Base-by-base conservation (phyloP, 2,329 filamentous ascomycete species). In the Aureobasidium zeae region DNA sequence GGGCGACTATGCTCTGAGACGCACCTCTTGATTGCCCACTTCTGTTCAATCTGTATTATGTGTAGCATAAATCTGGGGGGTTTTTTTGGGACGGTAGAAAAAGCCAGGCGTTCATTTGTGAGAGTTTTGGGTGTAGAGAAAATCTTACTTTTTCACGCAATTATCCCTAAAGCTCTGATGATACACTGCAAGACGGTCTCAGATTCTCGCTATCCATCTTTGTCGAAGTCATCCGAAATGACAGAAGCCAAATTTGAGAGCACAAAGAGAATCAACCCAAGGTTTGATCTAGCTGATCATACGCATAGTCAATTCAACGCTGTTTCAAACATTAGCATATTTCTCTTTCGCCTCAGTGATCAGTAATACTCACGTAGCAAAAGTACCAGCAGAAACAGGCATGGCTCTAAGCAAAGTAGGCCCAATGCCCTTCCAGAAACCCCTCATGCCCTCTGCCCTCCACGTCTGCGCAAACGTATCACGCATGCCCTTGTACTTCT, bases 311-410 rank as follows among this genome's bases (percentile, higher is more conserved):
- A 45, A 38, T 8, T 45, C 44, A 15, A 45, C 44, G 16, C 33
- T 45, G 10, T 10, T 5, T 11, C 2, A 7, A n/a, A 12, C n/a
- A 30, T 43, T 25, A 43, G 39, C 16, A 33, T 34, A 15, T 5
- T 2, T 25, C 12, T 8, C 12, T 8, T 11, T 13, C 22, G 2
- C 25, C 22, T 15, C 31, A 29, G 9, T 39, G 7, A 29, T 4
- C 5, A 28, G 20, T 11, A 26, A 34, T 3, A 63, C 62, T 61
- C 48, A 74, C 53, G 91, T 87, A 21, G 86, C 86, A 72, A 98
- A 98, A 2, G 91, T 98, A n/a, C 89, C 89, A 2, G 89, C 91
- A 63, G 84, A 91, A 35, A 98, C 91, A 7, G 91, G 91, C 88
- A 96, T 94, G 38, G 91, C 91, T 62, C 91, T 86, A 57, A 95